Evolutionary conservation across 2,329 filamentous ascomycete genomes (phyloP), one percentile per base, ranked within the genome.

Genomic region (Onygenales sp.): DNA sequence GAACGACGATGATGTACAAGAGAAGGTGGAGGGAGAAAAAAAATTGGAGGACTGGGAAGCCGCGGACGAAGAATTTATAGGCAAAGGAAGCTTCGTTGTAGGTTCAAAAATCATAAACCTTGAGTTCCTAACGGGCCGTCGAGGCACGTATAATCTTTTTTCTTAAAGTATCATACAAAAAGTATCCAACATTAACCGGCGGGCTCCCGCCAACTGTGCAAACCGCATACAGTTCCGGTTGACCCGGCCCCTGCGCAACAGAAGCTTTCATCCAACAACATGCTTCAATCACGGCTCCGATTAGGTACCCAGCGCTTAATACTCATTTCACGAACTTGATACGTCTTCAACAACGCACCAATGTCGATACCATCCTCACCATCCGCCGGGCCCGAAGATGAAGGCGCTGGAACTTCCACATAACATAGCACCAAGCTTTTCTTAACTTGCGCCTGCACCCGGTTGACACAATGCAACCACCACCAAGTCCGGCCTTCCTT

Each of bases 361-460:
- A 93, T 77, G 55, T 87, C 82, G 31, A 74, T 59, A 31, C 41
- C 35, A 6, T 60, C 64, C 3, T 64, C 63, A 9, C 70, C 68
- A 13, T 73, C 62, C 13, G 75, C 74, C 38, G 69, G 68, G 2
- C 56, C 57, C 17, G 51, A 38, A 8, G 73, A 67, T 46, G 73
- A 71, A 1, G 88, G 86, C 3, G 85, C 78, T 2, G 93, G 93
- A 5, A 98, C 78, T 59, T 97, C 91, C 10, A 98, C 91, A 65
- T 96, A 98, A 42, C 87, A 85, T 35, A 98, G 68, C 39, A 97
- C 84, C 60, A 98, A 69, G 48, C 84, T 95, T 77, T 98, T 98
- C 66, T 86, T 82, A 5, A 95, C 93, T 62, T 95, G 89, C 1
- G 85, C 85, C 61, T 97, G 83, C 13, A 97, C 91, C 7, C 93